These are phyloP conservation scores for Scutellaria baicalensis DNA, from an alignment of 257 asterid species.

Conservation along the genomic window DNA sequence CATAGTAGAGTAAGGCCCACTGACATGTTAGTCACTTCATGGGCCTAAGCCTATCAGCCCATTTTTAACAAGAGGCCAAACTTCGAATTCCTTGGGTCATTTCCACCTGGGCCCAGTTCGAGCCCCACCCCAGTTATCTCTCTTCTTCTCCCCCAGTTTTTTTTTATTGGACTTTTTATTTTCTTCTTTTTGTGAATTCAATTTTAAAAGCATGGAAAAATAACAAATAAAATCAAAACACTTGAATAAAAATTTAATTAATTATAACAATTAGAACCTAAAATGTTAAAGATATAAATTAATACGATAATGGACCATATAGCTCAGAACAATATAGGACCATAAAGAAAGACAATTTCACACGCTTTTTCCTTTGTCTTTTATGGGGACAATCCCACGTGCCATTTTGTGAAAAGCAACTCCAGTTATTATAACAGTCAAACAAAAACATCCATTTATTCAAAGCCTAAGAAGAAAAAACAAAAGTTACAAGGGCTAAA, in stretches of 20 bases:
- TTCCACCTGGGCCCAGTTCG: neutral
- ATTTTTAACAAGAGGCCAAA: neutral
- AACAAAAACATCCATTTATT: neutral
- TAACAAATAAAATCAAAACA: neutral
- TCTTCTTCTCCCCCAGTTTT: neutral
- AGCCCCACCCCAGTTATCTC: neutral
- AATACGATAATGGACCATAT: no score
- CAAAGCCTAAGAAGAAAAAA: no score
- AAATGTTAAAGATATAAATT: no score
- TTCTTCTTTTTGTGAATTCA: no score
- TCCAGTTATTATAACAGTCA: neutral
- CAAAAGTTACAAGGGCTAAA: no score
- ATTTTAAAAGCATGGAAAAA: neutral
- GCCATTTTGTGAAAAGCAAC: constrained; percentile 11
- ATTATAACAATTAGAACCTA: no score
- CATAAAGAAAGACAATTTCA: constrained; percentile 13
- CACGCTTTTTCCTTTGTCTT: no score
- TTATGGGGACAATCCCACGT: constrained; percentile 26
- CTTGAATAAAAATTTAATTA: no score
- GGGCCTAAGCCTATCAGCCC: constrained; percentile 1
- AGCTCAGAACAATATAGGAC: neutral
- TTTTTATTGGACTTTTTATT: neutral
- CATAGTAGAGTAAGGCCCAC: constrained; percentile 8
- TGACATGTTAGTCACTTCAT: constrained; percentile 8
- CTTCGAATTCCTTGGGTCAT: neutral